A percentile compares a stretch with the other conserved stretches of the same genome.
Conservation (phyloP, 2,329 filamentous ascomycete species). For the Sclerotinia trifoliorum region DNA sequence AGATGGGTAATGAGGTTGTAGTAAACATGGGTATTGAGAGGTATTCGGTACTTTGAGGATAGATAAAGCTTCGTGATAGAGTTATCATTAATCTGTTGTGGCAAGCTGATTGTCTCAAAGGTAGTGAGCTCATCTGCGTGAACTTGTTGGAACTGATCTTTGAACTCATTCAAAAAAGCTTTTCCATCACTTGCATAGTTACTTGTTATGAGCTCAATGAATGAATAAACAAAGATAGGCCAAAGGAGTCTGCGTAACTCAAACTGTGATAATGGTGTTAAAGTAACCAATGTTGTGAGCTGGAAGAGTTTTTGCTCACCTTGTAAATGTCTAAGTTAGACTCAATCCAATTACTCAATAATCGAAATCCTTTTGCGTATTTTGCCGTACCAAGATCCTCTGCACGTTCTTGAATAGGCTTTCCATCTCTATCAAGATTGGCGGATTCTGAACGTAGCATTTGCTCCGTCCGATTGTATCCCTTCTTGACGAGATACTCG, state of each 20-base stretch:
- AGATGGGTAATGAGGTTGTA: constrained; percentile 83
- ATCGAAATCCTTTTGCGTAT: constrained; percentile 71
- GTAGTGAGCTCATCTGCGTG: constrained; percentile 78
- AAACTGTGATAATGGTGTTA: constrained; percentile 51
- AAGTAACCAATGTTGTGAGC: not conserved
- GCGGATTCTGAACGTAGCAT: constrained; percentile 89
- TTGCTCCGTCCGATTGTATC: constrained; percentile 88
- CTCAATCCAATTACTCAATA: constrained; percentile 81
- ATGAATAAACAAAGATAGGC: constrained; percentile 94
- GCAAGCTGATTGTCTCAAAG: constrained; percentile 71
- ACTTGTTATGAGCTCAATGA: constrained; percentile 72
- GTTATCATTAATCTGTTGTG: constrained; percentile 77
- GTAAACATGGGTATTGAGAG: constrained; percentile 81
- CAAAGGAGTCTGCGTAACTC: constrained; percentile 86
- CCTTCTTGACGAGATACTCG: constrained; percentile 93
- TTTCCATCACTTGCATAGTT: constrained; percentile 71
- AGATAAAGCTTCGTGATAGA: constrained; percentile 76
- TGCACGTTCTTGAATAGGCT: constrained; percentile 63
- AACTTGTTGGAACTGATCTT: constrained; percentile 69
- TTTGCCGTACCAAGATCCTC: constrained; percentile 73
- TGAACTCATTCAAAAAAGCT: constrained; percentile 66
- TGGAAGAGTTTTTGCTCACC: constrained; percentile 46
- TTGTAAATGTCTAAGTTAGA: constrained; percentile 94
- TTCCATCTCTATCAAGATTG: constrained; percentile 76
- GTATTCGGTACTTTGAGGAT: constrained; percentile 84